Conservation (phyloP, 441 rosid species). For the Mallotus repandus region DNA sequence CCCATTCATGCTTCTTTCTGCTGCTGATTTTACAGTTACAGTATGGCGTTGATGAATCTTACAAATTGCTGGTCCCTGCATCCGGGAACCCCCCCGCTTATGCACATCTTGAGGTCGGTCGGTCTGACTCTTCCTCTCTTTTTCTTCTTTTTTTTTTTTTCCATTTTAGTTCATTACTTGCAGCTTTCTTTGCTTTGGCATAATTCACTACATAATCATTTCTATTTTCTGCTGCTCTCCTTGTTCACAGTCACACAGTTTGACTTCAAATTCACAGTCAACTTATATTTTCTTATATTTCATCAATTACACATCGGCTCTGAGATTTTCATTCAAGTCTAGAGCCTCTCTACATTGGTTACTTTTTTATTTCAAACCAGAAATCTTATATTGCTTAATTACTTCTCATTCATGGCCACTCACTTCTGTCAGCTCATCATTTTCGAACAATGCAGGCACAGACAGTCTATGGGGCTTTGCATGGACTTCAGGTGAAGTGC, state of each 20-base stretch:
- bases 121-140: too few relatives aligned
- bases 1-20: background rate
- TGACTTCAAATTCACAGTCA: background rate
- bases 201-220: background rate
- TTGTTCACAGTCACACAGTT: background rate
- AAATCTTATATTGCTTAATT: background rate
- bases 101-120: conserved; percentile 59
- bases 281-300: background rate
- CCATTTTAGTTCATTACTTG: too few relatives aligned
- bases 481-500: conserved; percentile 63
- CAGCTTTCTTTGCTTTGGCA: too few relatives aligned
- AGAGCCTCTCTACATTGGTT: background rate
- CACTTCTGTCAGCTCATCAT: background rate
- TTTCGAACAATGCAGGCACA: conserved; percentile 46
- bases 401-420: background rate
- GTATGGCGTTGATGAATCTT: conserved; percentile 62
- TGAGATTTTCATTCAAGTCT: background rate
- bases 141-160: too few relatives aligned
- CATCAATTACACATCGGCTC: background rate
- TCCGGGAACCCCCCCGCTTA: conserved; percentile 32
- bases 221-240: background rate
- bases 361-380: background rate
- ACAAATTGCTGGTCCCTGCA: conserved; percentile 53
- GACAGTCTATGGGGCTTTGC: conserved; percentile 68
- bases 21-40: conserved; percentile 44